phyloP scores from a whole-genome alignment of 257 asterid species.

The Plantago major region DNA sequence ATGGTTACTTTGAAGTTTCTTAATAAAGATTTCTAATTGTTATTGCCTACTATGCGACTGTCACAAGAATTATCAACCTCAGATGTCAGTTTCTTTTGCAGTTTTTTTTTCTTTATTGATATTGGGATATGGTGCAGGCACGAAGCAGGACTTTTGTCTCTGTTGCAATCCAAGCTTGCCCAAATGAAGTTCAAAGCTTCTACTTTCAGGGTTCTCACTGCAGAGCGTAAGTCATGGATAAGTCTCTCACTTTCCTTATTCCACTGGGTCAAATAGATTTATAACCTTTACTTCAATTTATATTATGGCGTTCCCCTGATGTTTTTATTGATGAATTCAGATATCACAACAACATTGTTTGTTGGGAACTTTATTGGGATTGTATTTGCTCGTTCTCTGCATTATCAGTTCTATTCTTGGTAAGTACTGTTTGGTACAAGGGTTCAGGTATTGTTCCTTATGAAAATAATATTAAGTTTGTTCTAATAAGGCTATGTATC shows the following conservation, averaged over 20 bases:
- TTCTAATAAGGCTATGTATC: too few relatives aligned
- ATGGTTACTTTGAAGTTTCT: not conserved
- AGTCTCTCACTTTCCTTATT: slow-evolving; percentile 7
- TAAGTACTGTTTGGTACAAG: slow-evolving; percentile 23
- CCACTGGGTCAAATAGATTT: not conserved
- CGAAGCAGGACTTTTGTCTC: slow-evolving; percentile 67
- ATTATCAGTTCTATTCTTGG: slow-evolving; percentile 95
- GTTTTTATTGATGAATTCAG: slow-evolving; percentile 34
- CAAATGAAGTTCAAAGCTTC: slow-evolving; percentile 36
- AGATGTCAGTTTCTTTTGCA: too few relatives aligned
- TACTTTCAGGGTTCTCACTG: slow-evolving; percentile 33
- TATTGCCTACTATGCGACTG: not conserved
- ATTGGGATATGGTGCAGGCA: slow-evolving; percentile 46
- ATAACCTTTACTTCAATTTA: not conserved
- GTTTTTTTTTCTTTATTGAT: not conserved
- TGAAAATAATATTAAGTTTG: not conserved
- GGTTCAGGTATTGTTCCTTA: not conserved
- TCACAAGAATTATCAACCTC: too few relatives aligned
- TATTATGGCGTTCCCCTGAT: not conserved
- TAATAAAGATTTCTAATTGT: not conserved
- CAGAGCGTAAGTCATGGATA: slow-evolving; percentile 58
- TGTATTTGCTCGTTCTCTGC: slow-evolving; percentile 88
- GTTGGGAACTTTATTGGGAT: slow-evolving; percentile 90
- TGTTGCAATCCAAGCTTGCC: slow-evolving; percentile 39
- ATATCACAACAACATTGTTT: slow-evolving; percentile 70